These are phyloP conservation scores for Diaporthe velutina DNA, from an alignment of 2,329 filamentous ascomycete genomes.

Conservation along the genomic window DNA sequence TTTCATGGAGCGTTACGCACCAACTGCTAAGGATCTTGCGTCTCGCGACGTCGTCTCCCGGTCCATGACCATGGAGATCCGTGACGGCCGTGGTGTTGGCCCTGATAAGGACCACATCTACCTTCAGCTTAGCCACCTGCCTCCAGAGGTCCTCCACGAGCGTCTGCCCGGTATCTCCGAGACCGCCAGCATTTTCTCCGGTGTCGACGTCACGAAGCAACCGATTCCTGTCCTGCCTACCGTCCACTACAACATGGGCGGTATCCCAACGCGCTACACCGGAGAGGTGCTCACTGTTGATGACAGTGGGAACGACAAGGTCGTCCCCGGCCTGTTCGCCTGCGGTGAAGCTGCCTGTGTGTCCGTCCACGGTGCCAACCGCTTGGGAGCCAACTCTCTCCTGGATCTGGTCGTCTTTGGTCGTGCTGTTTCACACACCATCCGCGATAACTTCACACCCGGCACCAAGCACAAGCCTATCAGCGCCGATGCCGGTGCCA, in stretches of 20 bases:
- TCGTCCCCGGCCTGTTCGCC: slow-evolving; percentile 94
- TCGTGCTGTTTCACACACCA: slow-evolving; percentile 95
- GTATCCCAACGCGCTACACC: slow-evolving; percentile 97
- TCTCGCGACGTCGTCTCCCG: slow-evolving; percentile 96
- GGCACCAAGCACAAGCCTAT: slow-evolving; percentile 84
- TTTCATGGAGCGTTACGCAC: slow-evolving; percentile 99
- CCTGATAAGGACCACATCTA: slow-evolving; percentile 99
- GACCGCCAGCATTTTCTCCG: slow-evolving; percentile 96
- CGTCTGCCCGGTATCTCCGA: slow-evolving; percentile 98
- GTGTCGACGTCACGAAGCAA: slow-evolving; percentile 97
- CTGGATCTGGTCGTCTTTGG: slow-evolving; percentile 98
- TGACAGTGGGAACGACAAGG: slow-evolving; percentile 87
- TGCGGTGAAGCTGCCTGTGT: slow-evolving; percentile 98
- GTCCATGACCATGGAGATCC: slow-evolving; percentile 98
- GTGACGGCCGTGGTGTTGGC: slow-evolving; percentile 95
- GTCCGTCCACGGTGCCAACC: slow-evolving; percentile 98
- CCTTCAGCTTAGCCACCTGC: slow-evolving; percentile 96
- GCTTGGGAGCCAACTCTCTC: slow-evolving; percentile 97
- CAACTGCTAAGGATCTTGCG: slow-evolving; percentile 97
- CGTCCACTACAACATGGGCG: slow-evolving; percentile 99
- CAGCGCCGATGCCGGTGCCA: slow-evolving; percentile 86
- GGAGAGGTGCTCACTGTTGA: slow-evolving; percentile 95
- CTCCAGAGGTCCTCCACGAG: slow-evolving; percentile 91
- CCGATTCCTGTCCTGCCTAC: slow-evolving; percentile 96
- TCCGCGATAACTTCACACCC: slow-evolving; percentile 92